These are phyloP conservation scores for Acacia confusa DNA, from an alignment of 306 rosid genomes.

Conservation along the genomic window DNA sequence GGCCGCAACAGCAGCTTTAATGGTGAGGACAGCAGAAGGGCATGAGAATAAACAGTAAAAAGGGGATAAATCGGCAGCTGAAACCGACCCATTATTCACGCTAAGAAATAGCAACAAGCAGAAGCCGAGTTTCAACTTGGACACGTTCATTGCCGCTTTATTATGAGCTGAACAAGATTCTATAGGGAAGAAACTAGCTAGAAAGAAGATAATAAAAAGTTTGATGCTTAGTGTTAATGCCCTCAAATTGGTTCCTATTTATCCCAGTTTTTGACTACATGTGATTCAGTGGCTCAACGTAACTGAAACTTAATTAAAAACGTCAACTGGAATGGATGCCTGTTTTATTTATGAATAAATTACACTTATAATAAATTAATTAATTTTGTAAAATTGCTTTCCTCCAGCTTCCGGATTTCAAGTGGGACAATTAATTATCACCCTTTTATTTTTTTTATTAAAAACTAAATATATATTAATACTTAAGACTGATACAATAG, in stretches of 20 bases:
- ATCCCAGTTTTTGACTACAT: background rate
- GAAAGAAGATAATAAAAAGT: background rate
- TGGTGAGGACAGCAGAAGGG: slow-evolving; percentile 21
- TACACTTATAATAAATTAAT: too few species aligned
- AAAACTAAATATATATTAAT: too few species aligned
- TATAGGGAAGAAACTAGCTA: too few species aligned
- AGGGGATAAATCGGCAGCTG: slow-evolving; percentile 42
- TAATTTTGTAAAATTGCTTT: too few species aligned
- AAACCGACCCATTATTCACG: slow-evolving; percentile 32
- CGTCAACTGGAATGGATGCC: background rate
- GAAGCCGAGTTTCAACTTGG: background rate
- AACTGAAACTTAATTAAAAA: background rate
- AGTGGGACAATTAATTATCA: too few species aligned
- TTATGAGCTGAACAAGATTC: background rate
- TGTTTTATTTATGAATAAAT: too few species aligned
- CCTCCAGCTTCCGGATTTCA: too few species aligned
- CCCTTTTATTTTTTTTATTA: too few species aligned
- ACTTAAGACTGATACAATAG: too few species aligned
- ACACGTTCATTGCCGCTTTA: background rate
- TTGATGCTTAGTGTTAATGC: background rate
- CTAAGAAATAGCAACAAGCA: slow-evolving; percentile 17
- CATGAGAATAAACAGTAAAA: slow-evolving; percentile 27
- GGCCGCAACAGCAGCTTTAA: slow-evolving; percentile 3
- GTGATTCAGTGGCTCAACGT: slow-evolving; percentile 27
- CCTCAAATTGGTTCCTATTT: slow-evolving; percentile 19